Conservation (phyloP, 2,329 filamentous ascomycete genomes). For the Talaromyces sp. region DNA sequence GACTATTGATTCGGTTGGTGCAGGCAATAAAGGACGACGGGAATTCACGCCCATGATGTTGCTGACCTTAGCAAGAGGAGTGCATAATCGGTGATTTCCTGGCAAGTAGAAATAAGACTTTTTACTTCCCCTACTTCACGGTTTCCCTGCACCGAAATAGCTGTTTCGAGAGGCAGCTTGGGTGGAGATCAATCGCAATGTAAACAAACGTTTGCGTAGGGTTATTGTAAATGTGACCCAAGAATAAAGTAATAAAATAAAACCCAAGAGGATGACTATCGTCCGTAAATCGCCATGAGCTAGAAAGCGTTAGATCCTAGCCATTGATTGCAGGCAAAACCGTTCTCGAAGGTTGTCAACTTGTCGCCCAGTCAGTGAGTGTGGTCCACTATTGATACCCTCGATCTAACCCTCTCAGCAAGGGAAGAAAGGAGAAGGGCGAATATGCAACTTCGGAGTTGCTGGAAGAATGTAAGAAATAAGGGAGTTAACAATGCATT, state of each 20-base stretch:
- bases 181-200: background rate
- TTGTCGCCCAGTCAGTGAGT: background rate
- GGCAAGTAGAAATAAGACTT: background rate
- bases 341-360: background rate
- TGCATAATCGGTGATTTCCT: conserved; percentile 11
- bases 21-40: conserved; percentile 46
- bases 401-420: background rate
- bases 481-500: background rate
- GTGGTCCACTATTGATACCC: background rate
- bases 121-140: background rate
- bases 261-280: background rate
- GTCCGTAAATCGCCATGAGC: background rate
- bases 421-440: background rate
- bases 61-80: conserved; percentile 7
- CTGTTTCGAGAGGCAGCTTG: background rate
- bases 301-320: background rate
- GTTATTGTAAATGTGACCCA: background rate
- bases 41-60: conserved; percentile 44
- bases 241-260: background rate
- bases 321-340: background rate
- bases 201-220: background rate
- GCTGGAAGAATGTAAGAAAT: background rate
- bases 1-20: conserved; percentile 47
- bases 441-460: conserved; percentile 1
- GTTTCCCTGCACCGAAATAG: background rate